These are phyloP conservation scores for Tubosaeta brunneosetosa DNA, from an alignment of 768 basidiomycete species.

Conservation along the genomic window DNA sequence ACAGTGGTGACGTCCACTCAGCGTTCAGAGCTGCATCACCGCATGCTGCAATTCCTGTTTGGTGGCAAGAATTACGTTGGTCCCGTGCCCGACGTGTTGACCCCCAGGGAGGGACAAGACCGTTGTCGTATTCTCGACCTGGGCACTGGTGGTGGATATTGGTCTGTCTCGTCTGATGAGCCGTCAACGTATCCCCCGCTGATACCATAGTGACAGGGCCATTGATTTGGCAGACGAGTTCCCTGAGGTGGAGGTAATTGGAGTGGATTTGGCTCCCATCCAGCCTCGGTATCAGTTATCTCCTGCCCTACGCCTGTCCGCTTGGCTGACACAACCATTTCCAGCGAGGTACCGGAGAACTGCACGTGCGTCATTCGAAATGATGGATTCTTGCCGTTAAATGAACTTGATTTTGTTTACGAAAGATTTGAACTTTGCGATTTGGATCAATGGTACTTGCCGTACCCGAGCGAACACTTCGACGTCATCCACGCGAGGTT, in stretches of 20 bases:
- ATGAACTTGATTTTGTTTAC: constrained; percentile 3
- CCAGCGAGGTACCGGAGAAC: constrained; percentile 60
- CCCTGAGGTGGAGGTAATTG: constrained; percentile 59
- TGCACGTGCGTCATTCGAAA: constrained; percentile 54
- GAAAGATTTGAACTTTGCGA: constrained; percentile 69
- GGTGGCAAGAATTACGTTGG: constrained; percentile 62
- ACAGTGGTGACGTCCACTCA: constrained; percentile 23
- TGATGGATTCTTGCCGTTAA: not conserved
- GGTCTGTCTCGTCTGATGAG: constrained; percentile 35
- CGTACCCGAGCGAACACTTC: constrained; percentile 59
- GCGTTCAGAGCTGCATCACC: constrained; percentile 62
- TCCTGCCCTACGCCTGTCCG: not conserved
- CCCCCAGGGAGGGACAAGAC: constrained; percentile 29
- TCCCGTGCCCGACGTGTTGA: constrained; percentile 54
- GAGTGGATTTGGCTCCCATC: constrained; percentile 67
- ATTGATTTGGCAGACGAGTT: constrained; percentile 74
- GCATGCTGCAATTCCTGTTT: constrained; percentile 64
- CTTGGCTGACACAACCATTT: constrained; percentile 15
- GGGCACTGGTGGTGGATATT: constrained; percentile 62
- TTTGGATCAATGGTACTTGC: constrained; percentile 54
- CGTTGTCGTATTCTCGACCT: constrained; percentile 53
- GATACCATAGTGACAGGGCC: constrained; percentile 42
- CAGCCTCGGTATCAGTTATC: constrained; percentile 54
- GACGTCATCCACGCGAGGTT: constrained; percentile 69
- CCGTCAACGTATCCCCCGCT: not conserved